These are phyloP conservation scores for Corylus americana DNA, from an alignment of 306 rosid species.

Conservation along the genomic window DNA sequence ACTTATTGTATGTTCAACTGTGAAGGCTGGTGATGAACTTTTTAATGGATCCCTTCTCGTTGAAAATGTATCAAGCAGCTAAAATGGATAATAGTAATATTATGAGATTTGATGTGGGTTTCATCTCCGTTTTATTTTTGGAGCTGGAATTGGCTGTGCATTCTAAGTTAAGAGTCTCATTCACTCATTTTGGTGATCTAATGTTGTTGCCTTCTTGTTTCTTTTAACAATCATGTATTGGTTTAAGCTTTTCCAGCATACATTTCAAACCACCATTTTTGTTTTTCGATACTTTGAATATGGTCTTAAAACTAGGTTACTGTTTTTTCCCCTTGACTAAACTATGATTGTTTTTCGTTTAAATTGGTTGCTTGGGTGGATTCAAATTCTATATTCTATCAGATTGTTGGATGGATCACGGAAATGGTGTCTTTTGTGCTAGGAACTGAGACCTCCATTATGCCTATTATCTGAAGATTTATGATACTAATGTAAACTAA, in stretches of 20 bases:
- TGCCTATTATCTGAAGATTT: neutral
- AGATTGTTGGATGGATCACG: slow-evolving; percentile 1
- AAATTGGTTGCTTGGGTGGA: neutral
- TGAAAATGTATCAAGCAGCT: neutral
- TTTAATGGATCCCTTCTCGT: neutral
- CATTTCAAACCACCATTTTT: neutral
- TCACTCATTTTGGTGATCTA: neutral
- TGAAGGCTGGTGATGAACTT: neutral
- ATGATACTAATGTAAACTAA: neutral
- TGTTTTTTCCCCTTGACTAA: neutral
- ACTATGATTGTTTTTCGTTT: neutral
- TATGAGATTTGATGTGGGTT: neutral
- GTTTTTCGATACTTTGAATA: neutral
- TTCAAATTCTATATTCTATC: neutral
- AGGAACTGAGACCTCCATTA: slow-evolving; percentile 13
- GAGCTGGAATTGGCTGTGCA: neutral
- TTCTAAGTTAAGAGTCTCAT: neutral
- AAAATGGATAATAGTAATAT: neutral
- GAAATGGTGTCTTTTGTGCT: slow-evolving; percentile 11
- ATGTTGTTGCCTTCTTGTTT: neutral
- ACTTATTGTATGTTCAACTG: neutral
- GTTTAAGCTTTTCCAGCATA: neutral
- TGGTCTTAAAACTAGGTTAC: neutral
- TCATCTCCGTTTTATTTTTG: neutral
- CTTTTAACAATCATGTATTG: neutral